Percentiles rank a stretch among this genome's conserved stretches.
These are phyloP conservation scores for Aspergillus latus DNA, from an alignment of 2,329 filamentous ascomycete species.

Conservation along the genomic window DNA sequence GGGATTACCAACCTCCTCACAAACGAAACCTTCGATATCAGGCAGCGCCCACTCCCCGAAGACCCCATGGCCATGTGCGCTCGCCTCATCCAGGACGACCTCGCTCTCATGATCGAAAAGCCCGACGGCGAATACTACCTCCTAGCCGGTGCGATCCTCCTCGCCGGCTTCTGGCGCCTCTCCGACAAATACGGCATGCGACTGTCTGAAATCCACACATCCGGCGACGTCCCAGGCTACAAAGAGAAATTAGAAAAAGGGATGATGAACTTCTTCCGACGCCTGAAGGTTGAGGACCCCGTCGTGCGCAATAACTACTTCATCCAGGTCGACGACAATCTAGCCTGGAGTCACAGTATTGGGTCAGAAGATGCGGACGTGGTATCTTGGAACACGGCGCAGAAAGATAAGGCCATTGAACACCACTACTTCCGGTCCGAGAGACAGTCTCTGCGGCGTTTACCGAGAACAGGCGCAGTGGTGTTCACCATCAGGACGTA, in stretches of 20 bases:
- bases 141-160: constrained; percentile 70
- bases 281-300: constrained; percentile 66
- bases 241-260: constrained; percentile 70
- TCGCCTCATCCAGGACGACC: constrained; percentile 74
- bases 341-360: constrained; percentile 76
- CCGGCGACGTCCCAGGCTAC: constrained; percentile 72
- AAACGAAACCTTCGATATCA: constrained; percentile 69
- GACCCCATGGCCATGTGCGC: constrained; percentile 76
- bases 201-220: constrained; percentile 75
- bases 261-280: constrained; percentile 78
- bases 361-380: constrained; percentile 66
- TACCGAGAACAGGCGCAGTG: constrained; percentile 58
- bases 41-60: constrained; percentile 63
- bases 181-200: constrained; percentile 79
- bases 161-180: constrained; percentile 81
- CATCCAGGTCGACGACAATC: constrained; percentile 75
- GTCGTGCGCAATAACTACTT: constrained; percentile 80
- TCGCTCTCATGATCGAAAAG: constrained; percentile 79
- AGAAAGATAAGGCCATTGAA: constrained; percentile 70
- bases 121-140: constrained; percentile 78
- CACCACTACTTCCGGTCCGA: constrained; percentile 77
- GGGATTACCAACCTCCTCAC: constrained; percentile 72
- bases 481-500: constrained; percentile 81
- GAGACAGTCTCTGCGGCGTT: constrained; percentile 66
- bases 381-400: constrained; percentile 72